phyloP scores from a whole-genome alignment of 768 basidiomycete species.

The Lactarius trivialis region DNA sequence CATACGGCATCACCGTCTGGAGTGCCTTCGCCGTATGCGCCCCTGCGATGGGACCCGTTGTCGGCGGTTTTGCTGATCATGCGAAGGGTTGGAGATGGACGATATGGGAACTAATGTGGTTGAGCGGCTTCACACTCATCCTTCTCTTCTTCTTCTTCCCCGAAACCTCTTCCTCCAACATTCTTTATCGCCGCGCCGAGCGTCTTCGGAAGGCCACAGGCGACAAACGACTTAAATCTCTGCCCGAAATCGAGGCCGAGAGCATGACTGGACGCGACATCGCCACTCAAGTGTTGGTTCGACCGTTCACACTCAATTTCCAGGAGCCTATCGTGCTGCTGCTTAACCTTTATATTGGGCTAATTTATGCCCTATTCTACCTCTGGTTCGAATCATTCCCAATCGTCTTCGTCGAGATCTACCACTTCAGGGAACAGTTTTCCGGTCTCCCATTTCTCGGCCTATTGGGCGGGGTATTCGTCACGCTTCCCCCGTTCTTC shows the following conservation, averaged over 20 bases:
- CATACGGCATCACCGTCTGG: constrained; percentile 28
- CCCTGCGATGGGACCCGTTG: constrained; percentile 31
- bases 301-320: constrained; percentile 30
- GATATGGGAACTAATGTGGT: constrained; percentile 31
- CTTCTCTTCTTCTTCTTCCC: constrained; percentile 31
- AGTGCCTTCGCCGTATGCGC: constrained; percentile 26
- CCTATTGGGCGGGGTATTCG: constrained; percentile 6
- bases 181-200: constrained; percentile 30
- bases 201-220: constrained; percentile 30
- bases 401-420: constrained; percentile 31
- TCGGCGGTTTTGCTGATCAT: constrained; percentile 33
- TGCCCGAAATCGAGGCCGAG: constrained; percentile 27
- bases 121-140: constrained; percentile 26
- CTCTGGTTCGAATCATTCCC: constrained; percentile 34
- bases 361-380: constrained; percentile 31
- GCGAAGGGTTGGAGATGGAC: constrained; percentile 32
- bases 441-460: constrained; percentile 31
- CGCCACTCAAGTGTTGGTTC: constrained; percentile 26
- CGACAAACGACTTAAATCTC: constrained; percentile 27
- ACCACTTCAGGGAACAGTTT: constrained; percentile 30
- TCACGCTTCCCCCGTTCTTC: constrained; percentile 15
- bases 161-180: constrained; percentile 30
- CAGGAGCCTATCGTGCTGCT: constrained; percentile 30
- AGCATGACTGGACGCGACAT: constrained; percentile 24
- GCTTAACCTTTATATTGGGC: constrained; percentile 31